These are phyloP conservation scores for Lycium barbarum DNA, from an alignment of 257 asterid species.

Conservation along the genomic window DNA sequence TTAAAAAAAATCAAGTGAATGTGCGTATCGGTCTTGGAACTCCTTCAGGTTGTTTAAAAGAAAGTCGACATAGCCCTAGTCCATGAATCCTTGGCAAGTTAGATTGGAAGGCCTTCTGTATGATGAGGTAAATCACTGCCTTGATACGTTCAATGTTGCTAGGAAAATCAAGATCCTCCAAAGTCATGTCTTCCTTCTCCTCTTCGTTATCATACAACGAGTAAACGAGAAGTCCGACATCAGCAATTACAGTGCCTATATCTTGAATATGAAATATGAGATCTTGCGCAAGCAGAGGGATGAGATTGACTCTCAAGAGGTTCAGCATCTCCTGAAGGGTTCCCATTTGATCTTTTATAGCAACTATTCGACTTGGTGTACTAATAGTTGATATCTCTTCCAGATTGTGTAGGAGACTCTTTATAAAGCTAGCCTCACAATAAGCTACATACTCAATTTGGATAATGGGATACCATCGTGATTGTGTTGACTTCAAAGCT, in stretches of 20 bases:
- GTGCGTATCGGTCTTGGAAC: not conserved
- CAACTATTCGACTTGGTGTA: not conserved
- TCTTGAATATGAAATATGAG: not conserved
- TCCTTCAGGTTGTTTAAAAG: not conserved
- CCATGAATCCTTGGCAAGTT: slow-evolving; percentile 16
- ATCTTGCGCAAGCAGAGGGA: not conserved
- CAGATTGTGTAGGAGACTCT: not conserved
- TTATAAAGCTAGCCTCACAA: not conserved
- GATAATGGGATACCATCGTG: not conserved
- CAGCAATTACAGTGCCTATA: not conserved
- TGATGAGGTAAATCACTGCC: not conserved
- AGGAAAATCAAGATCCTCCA: not conserved
- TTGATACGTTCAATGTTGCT: not conserved
- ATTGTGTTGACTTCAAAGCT: not conserved
- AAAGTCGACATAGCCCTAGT: not conserved
- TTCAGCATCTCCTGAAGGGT: not conserved
- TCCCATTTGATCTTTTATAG: not conserved
- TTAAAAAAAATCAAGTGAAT: not conserved
- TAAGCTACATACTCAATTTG: not conserved
- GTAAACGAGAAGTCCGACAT: not conserved
- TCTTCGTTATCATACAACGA: not conserved
- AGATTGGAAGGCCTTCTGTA: not conserved
- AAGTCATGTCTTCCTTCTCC: not conserved
- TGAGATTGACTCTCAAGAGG: not conserved
- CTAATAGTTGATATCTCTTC: not conserved